Conservation (phyloP, 148 eudicot species). For the Pouteria glomerata region DNA sequence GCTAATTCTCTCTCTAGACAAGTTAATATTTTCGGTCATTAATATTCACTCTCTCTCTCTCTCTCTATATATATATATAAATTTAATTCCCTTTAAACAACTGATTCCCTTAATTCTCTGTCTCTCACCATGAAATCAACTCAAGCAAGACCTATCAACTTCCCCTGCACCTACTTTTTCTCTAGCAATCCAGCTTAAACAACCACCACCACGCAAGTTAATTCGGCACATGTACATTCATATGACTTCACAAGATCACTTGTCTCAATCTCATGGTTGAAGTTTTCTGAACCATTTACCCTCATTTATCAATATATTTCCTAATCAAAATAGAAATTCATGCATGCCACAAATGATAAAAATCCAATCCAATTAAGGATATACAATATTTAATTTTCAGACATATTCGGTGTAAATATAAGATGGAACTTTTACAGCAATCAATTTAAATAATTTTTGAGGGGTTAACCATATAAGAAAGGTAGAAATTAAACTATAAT, state of each 20-base stretch:
- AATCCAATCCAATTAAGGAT: neutral
- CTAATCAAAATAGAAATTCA: no score
- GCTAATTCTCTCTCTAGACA: neutral
- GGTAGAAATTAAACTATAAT: neutral
- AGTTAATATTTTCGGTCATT: no score
- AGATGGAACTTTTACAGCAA: neutral
- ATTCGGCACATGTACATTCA: no score
- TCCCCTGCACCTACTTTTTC: neutral
- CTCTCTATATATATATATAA: no score
- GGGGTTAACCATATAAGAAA: neutral
- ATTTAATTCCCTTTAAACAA: neutral
- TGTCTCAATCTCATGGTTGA: no score
- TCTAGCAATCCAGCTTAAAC: no score
- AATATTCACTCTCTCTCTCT: no score
- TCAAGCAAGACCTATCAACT: neutral
- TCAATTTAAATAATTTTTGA: constrained; percentile 3
- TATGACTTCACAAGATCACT: no score
- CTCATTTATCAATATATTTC: no score
- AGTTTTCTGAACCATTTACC: no score
- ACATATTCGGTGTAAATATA: neutral
- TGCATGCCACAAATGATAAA: no score
- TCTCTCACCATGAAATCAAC: neutral
- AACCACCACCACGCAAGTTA: no score
- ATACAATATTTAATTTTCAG: neutral
- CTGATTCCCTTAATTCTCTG: neutral